These are phyloP conservation scores for Anisodus acutangulus DNA, from an alignment of 257 asterid genomes.

Conservation along the genomic window DNA sequence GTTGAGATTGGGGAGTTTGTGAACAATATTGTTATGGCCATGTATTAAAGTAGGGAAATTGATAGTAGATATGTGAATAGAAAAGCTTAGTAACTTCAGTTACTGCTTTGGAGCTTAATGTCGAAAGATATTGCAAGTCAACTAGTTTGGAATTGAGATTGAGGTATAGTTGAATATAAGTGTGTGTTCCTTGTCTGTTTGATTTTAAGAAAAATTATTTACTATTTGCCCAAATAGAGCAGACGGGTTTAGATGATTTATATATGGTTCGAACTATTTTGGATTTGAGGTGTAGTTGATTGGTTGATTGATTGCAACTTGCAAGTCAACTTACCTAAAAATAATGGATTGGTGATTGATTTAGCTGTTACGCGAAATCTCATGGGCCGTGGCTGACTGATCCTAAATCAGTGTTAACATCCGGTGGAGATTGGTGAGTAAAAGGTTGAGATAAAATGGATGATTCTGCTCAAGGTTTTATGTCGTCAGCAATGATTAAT, in stretches of 20 bases:
- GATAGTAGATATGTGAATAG: not conserved
- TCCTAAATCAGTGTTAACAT: not conserved
- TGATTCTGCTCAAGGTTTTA: conserved; percentile 5
- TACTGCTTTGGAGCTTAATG: not conserved
- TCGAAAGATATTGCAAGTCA: not conserved
- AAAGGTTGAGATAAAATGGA: not conserved
- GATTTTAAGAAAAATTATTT: not conserved
- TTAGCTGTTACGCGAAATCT: not conserved
- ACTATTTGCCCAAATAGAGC: not conserved
- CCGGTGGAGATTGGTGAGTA: not conserved
- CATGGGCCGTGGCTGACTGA: not conserved
- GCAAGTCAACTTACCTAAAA: conserved; percentile 5
- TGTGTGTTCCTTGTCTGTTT: not conserved
- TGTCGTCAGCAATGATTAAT: not conserved
- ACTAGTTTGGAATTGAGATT: not conserved
- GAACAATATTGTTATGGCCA: not conserved
- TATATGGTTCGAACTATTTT: not conserved
- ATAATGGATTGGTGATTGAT: not conserved
- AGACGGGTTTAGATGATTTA: not conserved
- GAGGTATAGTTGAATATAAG: not conserved
- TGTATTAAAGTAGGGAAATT: not conserved
- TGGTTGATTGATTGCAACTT: not conserved
- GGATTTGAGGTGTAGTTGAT: not conserved
- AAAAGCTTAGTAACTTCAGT: not conserved
- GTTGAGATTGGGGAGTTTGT: not conserved